A percentile compares a stretch with the other conserved stretches of the same genome.
Evolutionary conservation across 306 rosid genomes (phyloP).

Genomic region (Dryas drummondii): DNA sequence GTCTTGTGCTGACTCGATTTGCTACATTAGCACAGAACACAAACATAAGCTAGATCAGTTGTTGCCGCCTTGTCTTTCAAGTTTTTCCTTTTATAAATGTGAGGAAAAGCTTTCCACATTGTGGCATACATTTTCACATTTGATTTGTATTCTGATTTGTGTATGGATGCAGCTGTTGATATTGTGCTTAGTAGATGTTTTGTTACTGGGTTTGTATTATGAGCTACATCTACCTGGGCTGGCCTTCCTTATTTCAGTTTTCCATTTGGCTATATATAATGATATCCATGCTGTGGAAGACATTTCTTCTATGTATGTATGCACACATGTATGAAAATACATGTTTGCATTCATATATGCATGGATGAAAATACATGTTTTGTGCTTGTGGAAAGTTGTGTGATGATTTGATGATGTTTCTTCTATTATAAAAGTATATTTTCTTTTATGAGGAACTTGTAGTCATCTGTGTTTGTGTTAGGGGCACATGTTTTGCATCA

Average conservation of each 20-base stretch:
- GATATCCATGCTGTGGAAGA: constrained; percentile 26
- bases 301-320: neutral
- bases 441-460: neutral
- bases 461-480: neutral
- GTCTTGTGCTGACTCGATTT: constrained; percentile 48
- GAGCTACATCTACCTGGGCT: constrained; percentile 42
- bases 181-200: neutral
- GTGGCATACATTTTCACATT: constrained; percentile 9
- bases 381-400: neutral
- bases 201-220: neutral
- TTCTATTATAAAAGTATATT: no score
- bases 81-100: constrained; percentile 14
- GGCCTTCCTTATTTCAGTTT: no score
- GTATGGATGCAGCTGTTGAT: no score
- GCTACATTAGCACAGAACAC: constrained; percentile 32
- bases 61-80: constrained; percentile 35
- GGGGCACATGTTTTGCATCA: neutral
- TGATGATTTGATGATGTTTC: no score
- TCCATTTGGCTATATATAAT: no score
- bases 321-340: neutral
- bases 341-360: neutral
- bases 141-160: neutral
- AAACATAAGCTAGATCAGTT: constrained; percentile 34
- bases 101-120: constrained; percentile 17
- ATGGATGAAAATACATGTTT: neutral